Evolutionary conservation across 805 yeast genomes (phyloP).

Genomic region (Candida ponderosae): DNA sequence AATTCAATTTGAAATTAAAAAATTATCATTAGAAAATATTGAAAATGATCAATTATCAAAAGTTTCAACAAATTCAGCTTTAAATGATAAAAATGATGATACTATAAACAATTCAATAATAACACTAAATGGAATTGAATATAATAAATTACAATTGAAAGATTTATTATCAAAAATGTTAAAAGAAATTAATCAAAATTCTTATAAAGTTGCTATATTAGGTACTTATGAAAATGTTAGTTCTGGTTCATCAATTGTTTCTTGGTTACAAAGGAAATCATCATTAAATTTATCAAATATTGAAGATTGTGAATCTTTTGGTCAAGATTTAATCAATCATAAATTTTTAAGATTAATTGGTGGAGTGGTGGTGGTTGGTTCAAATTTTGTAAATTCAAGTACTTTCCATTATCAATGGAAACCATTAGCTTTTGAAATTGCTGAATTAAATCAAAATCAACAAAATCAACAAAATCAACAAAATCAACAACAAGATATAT

Average conservation of each 20-base stretch:
- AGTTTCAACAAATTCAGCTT: constrained; percentile 7
- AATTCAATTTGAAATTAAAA: constrained; percentile 18
- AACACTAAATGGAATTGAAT: constrained; percentile 27
- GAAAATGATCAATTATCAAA: constrained; percentile 8
- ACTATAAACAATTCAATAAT: constrained; percentile 16
- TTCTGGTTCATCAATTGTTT: constrained; percentile 52
- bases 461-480: constrained; percentile 3
- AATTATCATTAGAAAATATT: constrained; percentile 4
- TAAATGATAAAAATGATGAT: constrained; percentile 16
- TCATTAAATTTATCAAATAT: constrained; percentile 36
- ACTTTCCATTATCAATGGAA: constrained; percentile 79
- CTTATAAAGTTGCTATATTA: constrained; percentile 58
- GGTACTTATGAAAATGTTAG: constrained; percentile 60
- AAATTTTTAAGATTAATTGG: constrained; percentile 50
- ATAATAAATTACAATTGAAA: constrained; percentile 31
- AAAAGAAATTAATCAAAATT: constrained; percentile 40
- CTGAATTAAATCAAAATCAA: constrained; percentile 23
- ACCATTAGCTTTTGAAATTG: constrained; percentile 52
- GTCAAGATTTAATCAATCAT: constrained; percentile 57
- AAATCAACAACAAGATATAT: neutral
- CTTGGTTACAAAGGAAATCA: constrained; percentile 40
- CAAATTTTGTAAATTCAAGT: constrained; percentile 68
- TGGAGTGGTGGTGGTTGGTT: constrained; percentile 57
- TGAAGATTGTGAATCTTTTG: constrained; percentile 61
- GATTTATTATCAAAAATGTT: constrained; percentile 35